These are phyloP conservation scores for Neoboletus subvelutipes DNA, from an alignment of 768 basidiomycete genomes.

Conservation along the genomic window DNA sequence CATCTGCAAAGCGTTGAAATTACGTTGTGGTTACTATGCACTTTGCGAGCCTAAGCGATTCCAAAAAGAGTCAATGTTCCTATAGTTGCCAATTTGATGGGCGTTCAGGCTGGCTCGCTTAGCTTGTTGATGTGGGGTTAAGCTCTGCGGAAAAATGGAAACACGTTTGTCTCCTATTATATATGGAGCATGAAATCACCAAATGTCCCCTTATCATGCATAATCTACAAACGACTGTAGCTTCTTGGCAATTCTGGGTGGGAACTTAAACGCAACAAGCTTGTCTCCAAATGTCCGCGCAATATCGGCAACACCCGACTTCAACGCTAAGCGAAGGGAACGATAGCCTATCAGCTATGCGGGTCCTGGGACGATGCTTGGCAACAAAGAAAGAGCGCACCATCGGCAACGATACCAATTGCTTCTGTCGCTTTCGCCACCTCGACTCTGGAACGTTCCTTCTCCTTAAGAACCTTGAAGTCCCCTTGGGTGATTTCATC, in stretches of 20 bases:
- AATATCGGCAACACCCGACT: conserved; percentile 64
- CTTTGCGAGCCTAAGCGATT: no score
- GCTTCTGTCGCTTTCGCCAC: conserved; percentile 54
- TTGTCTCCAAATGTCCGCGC: conserved; percentile 73
- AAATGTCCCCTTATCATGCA: conserved; percentile 29
- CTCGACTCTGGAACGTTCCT: conserved; percentile 46
- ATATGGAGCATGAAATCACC: neutral
- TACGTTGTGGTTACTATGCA: no score
- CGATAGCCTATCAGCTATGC: neutral
- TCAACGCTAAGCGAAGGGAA: conserved; percentile 43
- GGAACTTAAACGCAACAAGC: conserved; percentile 74
- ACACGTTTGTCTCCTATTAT: neutral
- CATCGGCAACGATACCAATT: conserved; percentile 53
- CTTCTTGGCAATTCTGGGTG: conserved; percentile 63
- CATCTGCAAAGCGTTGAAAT: no score
- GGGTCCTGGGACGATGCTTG: no score
- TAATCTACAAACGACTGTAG: conserved; percentile 74
- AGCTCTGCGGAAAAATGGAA: neutral
- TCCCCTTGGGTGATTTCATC: conserved; percentile 32
- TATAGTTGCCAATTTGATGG: no score
- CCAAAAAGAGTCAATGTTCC: no score
- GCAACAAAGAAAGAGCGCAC: conserved; percentile 42
- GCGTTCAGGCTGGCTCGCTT: no score
- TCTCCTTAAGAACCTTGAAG: conserved; percentile 36
- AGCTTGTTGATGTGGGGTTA: no score